Evolutionary conservation across 169 alveolate species (phyloP).

Genomic region (Babesia ovata): DNA sequence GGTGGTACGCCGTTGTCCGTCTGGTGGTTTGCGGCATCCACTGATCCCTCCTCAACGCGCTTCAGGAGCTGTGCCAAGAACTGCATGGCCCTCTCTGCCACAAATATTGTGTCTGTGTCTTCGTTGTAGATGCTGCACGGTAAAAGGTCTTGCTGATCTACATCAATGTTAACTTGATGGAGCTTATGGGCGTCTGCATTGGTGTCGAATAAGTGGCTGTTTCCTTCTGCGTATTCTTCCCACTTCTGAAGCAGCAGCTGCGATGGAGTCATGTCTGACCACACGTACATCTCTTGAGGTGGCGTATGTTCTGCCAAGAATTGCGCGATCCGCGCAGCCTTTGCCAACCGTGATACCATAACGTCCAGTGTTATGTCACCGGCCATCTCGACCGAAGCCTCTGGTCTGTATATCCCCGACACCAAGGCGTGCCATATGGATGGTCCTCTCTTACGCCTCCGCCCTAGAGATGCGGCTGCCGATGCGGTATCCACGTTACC

Average conservation of each 20-base stretch:
- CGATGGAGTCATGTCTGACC: slow-evolving; percentile 56
- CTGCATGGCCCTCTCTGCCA: slow-evolving; percentile 59
- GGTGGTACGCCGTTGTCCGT: neutral
- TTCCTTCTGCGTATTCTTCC: slow-evolving; percentile 26
- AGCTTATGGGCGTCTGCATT: slow-evolving; percentile 9
- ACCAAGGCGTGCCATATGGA: slow-evolving; percentile 72
- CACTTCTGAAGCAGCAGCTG: slow-evolving; percentile 50
- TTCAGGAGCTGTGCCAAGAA: slow-evolving; percentile 49
- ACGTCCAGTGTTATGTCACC: slow-evolving; percentile 16
- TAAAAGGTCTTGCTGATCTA: neutral
- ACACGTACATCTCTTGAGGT: slow-evolving; percentile 23
- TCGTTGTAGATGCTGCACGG: slow-evolving; percentile 9
- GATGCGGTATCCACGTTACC: slow-evolving; percentile 22
- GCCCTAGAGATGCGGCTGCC: neutral
- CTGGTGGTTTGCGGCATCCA: slow-evolving; percentile 7
- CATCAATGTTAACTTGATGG: slow-evolving; percentile 1
- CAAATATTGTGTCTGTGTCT: slow-evolving; percentile 37
- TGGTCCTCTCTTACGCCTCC: slow-evolving; percentile 39
- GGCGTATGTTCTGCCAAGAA: slow-evolving; percentile 23
- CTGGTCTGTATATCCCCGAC: slow-evolving; percentile 42
- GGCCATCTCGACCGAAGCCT: neutral
- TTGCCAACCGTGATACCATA: slow-evolving; percentile 19
- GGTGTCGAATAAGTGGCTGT: slow-evolving; percentile 22
- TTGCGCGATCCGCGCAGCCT: slow-evolving; percentile 54
- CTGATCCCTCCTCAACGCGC: slow-evolving; percentile 39